Base-by-base conservation (phyloP, 2,329 filamentous ascomycete genomes). In the Macroventuria anomochaeta region DNA sequence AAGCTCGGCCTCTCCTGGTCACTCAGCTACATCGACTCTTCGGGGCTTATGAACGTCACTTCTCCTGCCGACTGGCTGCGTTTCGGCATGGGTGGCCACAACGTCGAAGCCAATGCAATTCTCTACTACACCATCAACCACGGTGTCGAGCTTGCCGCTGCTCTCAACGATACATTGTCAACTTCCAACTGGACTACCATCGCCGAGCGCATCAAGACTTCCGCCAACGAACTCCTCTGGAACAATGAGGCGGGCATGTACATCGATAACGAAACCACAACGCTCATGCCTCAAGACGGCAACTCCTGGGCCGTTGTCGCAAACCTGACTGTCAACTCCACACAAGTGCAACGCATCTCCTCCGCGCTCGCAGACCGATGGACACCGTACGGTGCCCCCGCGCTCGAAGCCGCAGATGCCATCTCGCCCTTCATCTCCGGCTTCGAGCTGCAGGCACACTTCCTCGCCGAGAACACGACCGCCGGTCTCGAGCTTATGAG, bases 81-180 rank as follows among this genome's bases (percentile, higher is more conserved):
- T 7, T 77, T 75, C 51, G 79, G 79, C n/a, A 81, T 81, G 79
- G 79, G 79, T 8, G 79, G 76, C 1, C 77, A 81, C 61, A 79
- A 79, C 46, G 77, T 78, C 50, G 77, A 79, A 55, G 75, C 77
- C 5, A 81, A 80, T 42, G 59, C 75, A 2, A 79, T 81, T 23
- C 68, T 80, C 1, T 80, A 80, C 63, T 75, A 81, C 58, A 83
- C 83, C 0, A 72, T 87, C 32, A 74, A 76, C 25, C 83, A 83
- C 4, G 82, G 80, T 18, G 76, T 83, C 34, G 68, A 69, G 7
- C 78, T 87, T 2, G 82, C 82, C 2, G 62, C 69, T 12, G 83
- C 80, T 64, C 66, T 79, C 5, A 77, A 76, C 28, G 77, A 81
- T 53, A 75, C 73, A 2, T 64, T 66, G 2, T 67, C 80, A 3